Evolutionary conservation across 2,329 filamentous ascomycete species (phyloP), one percentile per base, ranked within the genome.

Genomic region (Fusarium nanum): DNA sequence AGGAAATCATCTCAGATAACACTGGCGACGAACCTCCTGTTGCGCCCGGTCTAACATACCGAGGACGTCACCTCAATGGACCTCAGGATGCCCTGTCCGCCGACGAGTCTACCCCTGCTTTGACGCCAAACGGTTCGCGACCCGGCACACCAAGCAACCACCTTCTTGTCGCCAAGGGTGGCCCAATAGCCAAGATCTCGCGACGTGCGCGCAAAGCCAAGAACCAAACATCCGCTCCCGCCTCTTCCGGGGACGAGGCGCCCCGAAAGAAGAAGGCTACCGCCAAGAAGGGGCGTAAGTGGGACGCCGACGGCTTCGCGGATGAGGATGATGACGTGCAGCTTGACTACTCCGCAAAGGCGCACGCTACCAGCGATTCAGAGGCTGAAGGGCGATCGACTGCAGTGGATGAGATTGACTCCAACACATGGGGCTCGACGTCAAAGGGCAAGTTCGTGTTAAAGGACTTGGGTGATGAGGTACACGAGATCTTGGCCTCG

Each of bases 221-320:
- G 76, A 92, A 94, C 77, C 88, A 88, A 60, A 87, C 86, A 23
- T 88, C 89, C 2, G 87, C 88, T 4, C 87, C 89, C 18, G 86
- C 83, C 10, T 97, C 94, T 1, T 97, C 94, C 1, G 94, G 94
- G 2, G 96, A 98, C 74, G 96, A 98, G 75, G 86, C 85, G 1
- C 82, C 85, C 20, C 80, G 79, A 47, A 93, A 89, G 79, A 83
- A 80, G 74, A 89, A 88, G 71, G 81, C 85, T 14, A 95, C 96
- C 83, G 95, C 96, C 83, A 98, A 98, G 84, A 94, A 93, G 79
- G 93, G 93, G 74, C 89, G 96, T 68, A 94, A 92, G 77, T 99
- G 96, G 96, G 93, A 94, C 76, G 93, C 92, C 7, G 93, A 97
- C 77, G 96, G 96, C 6, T 84, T 91, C 73, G 93, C 93, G 9